Conservation (phyloP, 2,329 filamentous ascomycete genomes). For the Neofusicoccum parvum region DNA sequence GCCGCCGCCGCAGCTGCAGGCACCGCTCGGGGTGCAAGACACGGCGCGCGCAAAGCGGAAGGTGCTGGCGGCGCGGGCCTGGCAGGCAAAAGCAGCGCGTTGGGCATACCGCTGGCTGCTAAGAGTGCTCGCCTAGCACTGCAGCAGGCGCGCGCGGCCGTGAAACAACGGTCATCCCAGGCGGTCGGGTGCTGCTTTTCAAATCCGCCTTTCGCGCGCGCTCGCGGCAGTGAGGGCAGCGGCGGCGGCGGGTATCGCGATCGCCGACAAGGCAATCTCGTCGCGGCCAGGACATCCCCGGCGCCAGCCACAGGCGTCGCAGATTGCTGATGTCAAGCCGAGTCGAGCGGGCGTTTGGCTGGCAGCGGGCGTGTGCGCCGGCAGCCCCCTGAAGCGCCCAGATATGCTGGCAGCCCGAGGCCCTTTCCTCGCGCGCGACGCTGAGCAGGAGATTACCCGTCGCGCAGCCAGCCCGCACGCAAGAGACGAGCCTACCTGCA, state of each 20-base stretch:
- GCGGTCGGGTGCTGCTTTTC: constrained; percentile 10
- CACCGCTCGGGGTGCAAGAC: not conserved
- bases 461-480: constrained; percentile 13
- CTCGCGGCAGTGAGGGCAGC: not conserved
- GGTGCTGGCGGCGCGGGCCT: not conserved
- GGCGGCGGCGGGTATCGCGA: constrained; percentile 12
- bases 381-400: constrained; percentile 9
- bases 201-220: not conserved
- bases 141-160: constrained; percentile 15
- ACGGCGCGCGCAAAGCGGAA: not conserved
- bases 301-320: constrained; percentile 18
- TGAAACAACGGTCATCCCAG: constrained; percentile 17
- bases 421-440: constrained; percentile 13
- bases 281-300: constrained; percentile 16
- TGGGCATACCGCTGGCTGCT: not conserved
- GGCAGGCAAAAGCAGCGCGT: no score
- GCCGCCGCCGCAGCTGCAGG: not conserved
- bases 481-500: constrained; percentile 14
- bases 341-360: constrained; percentile 17
- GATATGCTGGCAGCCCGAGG: constrained; percentile 16
- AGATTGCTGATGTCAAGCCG: constrained; percentile 19
- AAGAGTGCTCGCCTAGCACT: constrained; percentile 5
- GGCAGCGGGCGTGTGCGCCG: constrained; percentile 8
- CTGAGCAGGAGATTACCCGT: constrained; percentile 14
- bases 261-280: constrained; percentile 18